These are phyloP conservation scores for Curvularia verruculosa DNA, from an alignment of 2,329 filamentous ascomycete species.

Conservation along the genomic window DNA sequence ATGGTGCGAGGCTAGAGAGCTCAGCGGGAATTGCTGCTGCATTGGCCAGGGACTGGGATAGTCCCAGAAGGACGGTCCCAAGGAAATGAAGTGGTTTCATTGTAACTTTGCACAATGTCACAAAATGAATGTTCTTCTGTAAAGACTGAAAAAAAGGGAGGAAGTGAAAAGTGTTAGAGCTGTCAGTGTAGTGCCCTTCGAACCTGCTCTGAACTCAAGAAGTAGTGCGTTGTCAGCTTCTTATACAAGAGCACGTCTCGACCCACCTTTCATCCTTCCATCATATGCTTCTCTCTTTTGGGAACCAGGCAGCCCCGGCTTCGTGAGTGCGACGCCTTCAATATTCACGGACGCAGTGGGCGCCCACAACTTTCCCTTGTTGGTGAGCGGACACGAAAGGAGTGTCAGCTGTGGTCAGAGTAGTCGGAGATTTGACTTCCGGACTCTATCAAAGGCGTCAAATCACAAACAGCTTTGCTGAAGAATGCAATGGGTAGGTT, in stretches of 20 bases:
- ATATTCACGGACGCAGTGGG: not conserved
- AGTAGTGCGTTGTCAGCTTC: not conserved
- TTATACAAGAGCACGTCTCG: slow-evolving; percentile 1
- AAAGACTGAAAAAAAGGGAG: slow-evolving; percentile 10
- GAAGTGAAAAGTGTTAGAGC: not conserved
- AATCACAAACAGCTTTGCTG: not conserved
- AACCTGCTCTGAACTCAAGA: slow-evolving; percentile 8
- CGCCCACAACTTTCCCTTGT: not conserved
- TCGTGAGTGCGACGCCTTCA: not conserved
- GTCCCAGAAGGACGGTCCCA: slow-evolving; percentile 28
- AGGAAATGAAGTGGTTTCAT: slow-evolving; percentile 35
- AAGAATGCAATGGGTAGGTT: not conserved
- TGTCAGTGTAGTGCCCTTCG: not conserved
- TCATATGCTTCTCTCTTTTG: not conserved
- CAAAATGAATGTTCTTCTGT: slow-evolving; percentile 5
- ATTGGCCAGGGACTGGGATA: slow-evolving; percentile 20
- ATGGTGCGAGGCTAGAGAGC: slow-evolving; percentile 16
- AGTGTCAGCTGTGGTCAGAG: not conserved
- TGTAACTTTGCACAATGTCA: not conserved
- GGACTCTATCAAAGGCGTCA: slow-evolving; percentile 2
- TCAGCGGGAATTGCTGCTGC: slow-evolving; percentile 30
- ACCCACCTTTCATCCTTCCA: not conserved
- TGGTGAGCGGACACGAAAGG: not conserved
- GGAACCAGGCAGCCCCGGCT: not conserved
- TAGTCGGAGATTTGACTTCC: slow-evolving; percentile 7